Evolutionary conservation across 2,329 filamentous ascomycete species (phyloP).

Genomic region (Madurella fahalii): DNA sequence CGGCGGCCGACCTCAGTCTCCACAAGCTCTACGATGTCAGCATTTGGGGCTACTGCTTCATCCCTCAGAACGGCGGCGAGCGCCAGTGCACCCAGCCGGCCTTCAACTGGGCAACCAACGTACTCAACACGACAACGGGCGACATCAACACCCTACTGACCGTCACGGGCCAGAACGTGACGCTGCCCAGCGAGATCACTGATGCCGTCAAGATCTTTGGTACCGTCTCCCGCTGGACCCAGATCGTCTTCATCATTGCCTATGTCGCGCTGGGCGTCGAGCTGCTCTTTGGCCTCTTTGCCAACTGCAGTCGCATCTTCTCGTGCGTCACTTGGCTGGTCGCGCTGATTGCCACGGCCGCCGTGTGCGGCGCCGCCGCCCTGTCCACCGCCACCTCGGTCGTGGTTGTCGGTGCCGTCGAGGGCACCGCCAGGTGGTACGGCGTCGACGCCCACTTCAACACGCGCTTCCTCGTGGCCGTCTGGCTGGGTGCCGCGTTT

Average conservation of each 20-base stretch:
- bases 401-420: constrained; percentile 65
- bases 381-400: constrained; percentile 72
- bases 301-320: constrained; percentile 76
- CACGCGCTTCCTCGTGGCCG: constrained; percentile 62
- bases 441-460: constrained; percentile 66
- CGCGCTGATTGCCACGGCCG: constrained; percentile 55
- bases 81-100: constrained; percentile 66
- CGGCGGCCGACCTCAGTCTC: constrained; percentile 56
- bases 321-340: constrained; percentile 80
- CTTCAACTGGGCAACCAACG: constrained; percentile 72
- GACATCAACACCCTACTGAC: constrained; percentile 51
- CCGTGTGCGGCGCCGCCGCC: constrained; percentile 59
- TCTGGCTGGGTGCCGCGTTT: constrained; percentile 79
- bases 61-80: constrained; percentile 50
- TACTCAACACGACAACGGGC: constrained; percentile 59
- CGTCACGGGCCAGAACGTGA: constrained; percentile 50
- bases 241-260: constrained; percentile 73
- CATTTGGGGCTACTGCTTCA: constrained; percentile 83
- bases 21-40: constrained; percentile 75
- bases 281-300: constrained; percentile 73
- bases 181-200: constrained; percentile 63
- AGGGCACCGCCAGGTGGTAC: constrained; percentile 64
- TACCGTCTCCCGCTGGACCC: constrained; percentile 74
- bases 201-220: constrained; percentile 69
- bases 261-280: constrained; percentile 66